Percentiles rank a stretch among this genome's conserved stretches.
These are phyloP conservation scores for Lodderomyces beijingensis DNA, from an alignment of 1,139 yeast genomes.

Conservation along the genomic window DNA sequence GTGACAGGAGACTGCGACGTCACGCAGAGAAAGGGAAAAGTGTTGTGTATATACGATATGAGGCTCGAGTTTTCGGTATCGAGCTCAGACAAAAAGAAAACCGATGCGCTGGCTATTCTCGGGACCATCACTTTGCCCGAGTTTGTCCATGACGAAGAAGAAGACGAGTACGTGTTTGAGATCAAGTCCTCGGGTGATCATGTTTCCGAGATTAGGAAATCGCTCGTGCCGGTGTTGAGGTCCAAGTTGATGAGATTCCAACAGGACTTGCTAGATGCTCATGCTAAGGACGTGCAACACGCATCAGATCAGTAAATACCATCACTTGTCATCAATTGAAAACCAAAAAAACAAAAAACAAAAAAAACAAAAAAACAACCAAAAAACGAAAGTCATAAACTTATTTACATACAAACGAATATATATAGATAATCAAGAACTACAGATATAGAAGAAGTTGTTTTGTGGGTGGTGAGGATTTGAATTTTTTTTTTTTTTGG, in stretches of 20 bases:
- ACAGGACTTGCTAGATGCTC: slow-evolving; percentile 54
- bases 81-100: slow-evolving; percentile 18
- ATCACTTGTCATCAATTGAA: slow-evolving; percentile 4
- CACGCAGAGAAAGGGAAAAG: slow-evolving; percentile 77
- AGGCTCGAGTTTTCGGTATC: slow-evolving; percentile 44
- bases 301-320: slow-evolving; percentile 15
- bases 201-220: slow-evolving; percentile 36
- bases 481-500: not conserved
- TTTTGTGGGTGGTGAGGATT: too few relatives aligned
- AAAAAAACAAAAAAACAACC: not conserved
- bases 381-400: not conserved
- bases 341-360: not conserved
- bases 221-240: slow-evolving; percentile 49
- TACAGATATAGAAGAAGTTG: not conserved
- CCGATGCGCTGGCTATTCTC: slow-evolving; percentile 3
- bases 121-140: slow-evolving; percentile 50
- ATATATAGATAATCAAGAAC: not conserved
- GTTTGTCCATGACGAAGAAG: slow-evolving; percentile 70
- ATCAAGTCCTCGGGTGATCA: slow-evolving; percentile 38
- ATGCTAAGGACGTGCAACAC: slow-evolving; percentile 57
- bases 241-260: slow-evolving; percentile 54
- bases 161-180: slow-evolving; percentile 57
- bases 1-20: slow-evolving; percentile 75
- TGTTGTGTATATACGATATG: slow-evolving; percentile 69
- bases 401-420: not conserved